Percentiles rank a stretch among this genome's conserved stretches.
These are phyloP conservation scores for Fusarium citri DNA, from an alignment of 2,329 filamentous ascomycete species.

Conservation along the genomic window DNA sequence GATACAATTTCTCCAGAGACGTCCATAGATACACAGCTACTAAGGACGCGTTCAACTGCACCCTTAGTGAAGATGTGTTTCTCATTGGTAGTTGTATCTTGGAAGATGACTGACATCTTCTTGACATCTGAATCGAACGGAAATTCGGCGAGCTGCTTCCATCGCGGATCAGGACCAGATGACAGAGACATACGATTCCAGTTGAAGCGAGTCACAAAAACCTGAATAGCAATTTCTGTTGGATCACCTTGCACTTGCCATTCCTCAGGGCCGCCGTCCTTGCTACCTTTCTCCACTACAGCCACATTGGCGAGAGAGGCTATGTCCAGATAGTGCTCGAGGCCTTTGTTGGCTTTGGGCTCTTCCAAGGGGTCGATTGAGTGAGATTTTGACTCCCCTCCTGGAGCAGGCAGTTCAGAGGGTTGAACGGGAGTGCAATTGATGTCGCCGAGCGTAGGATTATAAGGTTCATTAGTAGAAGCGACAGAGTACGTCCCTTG, in stretches of 20 bases:
- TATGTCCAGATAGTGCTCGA: conserved; percentile 70
- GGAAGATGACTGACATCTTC: conserved; percentile 79
- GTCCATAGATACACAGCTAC: conserved; percentile 65
- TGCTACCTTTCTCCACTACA: conserved; percentile 61
- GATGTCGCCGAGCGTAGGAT: conserved; percentile 40
- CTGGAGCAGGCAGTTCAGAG: conserved; percentile 30
- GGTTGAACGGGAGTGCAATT: conserved; percentile 33
- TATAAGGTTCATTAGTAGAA: conserved; percentile 47
- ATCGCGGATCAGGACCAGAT: conserved; percentile 59
- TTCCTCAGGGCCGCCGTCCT: conserved; percentile 54
- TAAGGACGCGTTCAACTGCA: conserved; percentile 73
- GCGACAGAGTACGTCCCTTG: conserved; percentile 47
- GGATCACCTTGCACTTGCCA: conserved; percentile 76
- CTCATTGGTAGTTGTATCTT: conserved; percentile 53
- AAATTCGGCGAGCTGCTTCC: conserved; percentile 73
- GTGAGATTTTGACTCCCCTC: conserved; percentile 45
- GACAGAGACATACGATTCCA: conserved; percentile 68
- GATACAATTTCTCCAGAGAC: conserved; percentile 53
- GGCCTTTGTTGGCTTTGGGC: conserved; percentile 56
- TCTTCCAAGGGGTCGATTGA: conserved; percentile 46
- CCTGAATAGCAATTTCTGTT: conserved; percentile 77
- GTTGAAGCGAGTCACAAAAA: conserved; percentile 76
- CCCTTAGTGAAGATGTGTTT: conserved; percentile 70
- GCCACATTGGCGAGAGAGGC: conserved; percentile 75
- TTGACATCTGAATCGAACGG: conserved; percentile 81